These are phyloP conservation scores for Pseudogymnoascus sp. DNA, from an alignment of 2,329 filamentous ascomycete species.

Conservation along the genomic window DNA sequence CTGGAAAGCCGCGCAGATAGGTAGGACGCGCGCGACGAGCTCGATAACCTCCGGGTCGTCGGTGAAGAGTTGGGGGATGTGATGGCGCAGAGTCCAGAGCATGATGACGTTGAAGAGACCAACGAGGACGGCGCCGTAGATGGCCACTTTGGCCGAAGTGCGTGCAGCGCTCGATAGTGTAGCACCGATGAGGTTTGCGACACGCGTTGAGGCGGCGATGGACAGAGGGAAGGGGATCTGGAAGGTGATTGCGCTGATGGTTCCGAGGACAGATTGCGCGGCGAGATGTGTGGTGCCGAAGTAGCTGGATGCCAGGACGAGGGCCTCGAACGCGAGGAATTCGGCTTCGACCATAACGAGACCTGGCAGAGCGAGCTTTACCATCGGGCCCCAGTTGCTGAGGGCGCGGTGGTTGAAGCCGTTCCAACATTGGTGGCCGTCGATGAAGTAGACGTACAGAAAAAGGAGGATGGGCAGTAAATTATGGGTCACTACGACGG, in stretches of 20 bases:
- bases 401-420: conserved; percentile 65
- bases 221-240: conserved; percentile 88
- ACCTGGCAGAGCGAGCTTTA: conserved; percentile 78
- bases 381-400: conserved; percentile 74
- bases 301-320: conserved; percentile 74
- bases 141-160: conserved; percentile 68
- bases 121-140: conserved; percentile 59
- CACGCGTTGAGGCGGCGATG: conserved; percentile 78
- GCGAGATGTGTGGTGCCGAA: conserved; percentile 74
- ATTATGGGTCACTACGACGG: conserved; percentile 67
- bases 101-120: conserved; percentile 71
- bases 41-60: conserved; percentile 60
- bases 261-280: conserved; percentile 78
- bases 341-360: conserved; percentile 93
- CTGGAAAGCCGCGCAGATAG: conserved; percentile 80
- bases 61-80: conserved; percentile 75
- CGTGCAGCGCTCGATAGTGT: conserved; percentile 73
- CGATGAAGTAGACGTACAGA: conserved; percentile 63
- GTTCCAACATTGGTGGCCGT: conserved; percentile 71
- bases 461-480: conserved; percentile 66
- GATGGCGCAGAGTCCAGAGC: conserved; percentile 58
- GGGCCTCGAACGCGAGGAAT: conserved; percentile 84
- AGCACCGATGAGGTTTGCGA: conserved; percentile 88
- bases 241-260: conserved; percentile 71
- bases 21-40: conserved; percentile 62